Percentiles rank a stretch among this genome's conserved stretches.
phyloP scores from a whole-genome alignment of 2,329 filamentous ascomycete genomes.

The Tolypocladium cylindrosporum region DNA sequence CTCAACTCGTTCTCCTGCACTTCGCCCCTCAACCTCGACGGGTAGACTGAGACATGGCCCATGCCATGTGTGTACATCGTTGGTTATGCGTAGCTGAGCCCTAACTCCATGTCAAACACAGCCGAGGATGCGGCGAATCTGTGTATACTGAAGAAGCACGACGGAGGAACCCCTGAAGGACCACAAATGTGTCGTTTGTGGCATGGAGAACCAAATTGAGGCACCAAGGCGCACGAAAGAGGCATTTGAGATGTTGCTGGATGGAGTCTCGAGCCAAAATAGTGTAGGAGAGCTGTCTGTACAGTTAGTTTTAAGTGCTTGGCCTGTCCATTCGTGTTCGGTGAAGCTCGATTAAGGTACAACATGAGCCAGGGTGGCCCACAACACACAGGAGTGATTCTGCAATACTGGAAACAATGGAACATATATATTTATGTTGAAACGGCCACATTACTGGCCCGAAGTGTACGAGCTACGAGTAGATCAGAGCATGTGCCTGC shows the following conservation, averaged over 20 bases:
- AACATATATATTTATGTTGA: neutral
- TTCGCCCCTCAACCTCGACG: slow-evolving; percentile 7
- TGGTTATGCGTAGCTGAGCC: neutral
- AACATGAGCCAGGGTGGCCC: neutral
- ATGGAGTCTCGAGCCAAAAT: too few species aligned
- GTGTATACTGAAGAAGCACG: neutral
- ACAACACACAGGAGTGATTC: neutral
- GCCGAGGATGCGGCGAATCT: neutral
- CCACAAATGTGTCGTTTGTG: neutral
- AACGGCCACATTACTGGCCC: neutral
- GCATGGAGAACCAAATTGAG: neutral
- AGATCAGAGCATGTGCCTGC: neutral
- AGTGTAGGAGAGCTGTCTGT: too few species aligned
- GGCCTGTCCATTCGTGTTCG: neutral
- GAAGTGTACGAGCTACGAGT: too few species aligned
- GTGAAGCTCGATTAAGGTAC: neutral
- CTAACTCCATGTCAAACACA: neutral
- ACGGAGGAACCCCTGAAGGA: neutral
- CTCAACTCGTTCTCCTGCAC: slow-evolving; percentile 9
- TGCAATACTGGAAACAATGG: neutral
- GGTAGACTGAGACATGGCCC: neutral
- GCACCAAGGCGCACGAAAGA: neutral
- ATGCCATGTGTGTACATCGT: neutral
- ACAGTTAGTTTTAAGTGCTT: neutral
- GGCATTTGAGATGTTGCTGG: neutral